phyloP scores from a whole-genome alignment of 257 asterid genomes.

The Scutellaria minor region DNA sequence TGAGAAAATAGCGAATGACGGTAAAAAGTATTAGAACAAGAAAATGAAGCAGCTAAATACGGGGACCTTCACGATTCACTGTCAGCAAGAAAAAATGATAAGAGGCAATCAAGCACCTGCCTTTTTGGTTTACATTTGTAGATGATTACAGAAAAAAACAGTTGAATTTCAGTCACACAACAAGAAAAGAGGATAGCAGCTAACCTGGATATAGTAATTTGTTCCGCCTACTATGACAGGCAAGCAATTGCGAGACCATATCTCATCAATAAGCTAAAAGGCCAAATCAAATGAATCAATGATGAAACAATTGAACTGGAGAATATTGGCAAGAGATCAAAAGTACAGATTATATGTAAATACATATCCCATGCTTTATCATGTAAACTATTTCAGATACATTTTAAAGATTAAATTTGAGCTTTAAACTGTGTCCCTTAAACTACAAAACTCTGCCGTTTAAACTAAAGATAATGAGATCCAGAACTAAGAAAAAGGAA shows the following conservation, averaged over 20 bases:
- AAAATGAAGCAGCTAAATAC: conserved; percentile 4
- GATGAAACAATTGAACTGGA: conserved; percentile 35
- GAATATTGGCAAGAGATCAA: conserved; percentile 24
- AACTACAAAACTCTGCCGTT: background rate
- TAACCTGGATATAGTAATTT: conserved; percentile 95
- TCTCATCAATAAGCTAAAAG: conserved; percentile 73
- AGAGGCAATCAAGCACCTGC: background rate
- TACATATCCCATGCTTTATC: background rate
- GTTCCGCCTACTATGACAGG: conserved; percentile 99
- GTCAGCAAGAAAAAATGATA: background rate
- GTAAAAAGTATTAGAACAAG: background rate
- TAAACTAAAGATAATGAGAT: background rate
- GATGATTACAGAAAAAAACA: conserved; percentile 1
- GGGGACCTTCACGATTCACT: conserved; percentile 15
- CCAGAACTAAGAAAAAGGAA: background rate
- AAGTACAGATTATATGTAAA: conserved; percentile 11
- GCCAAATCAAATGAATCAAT: conserved; percentile 26
- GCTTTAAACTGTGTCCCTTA: background rate
- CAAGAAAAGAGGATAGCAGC: conserved; percentile 21
- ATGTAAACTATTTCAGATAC: background rate
- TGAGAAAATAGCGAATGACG: conserved; percentile 30
- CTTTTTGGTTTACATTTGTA: background rate
- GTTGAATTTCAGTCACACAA: conserved; percentile 4
- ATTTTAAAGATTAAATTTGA: background rate
- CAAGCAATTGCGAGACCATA: conserved; percentile 72